Percentiles rank a stretch among this genome's conserved stretches.
phyloP scores from a whole-genome alignment of 176 grass and related monocot genomes.

The maize (Zea mays) region Zm-B73-REFERENCE-NAM-5.0 NC_050098.1:33646001-33646500 shows the following conservation, averaged over 20 bases:
- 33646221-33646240: not conserved
- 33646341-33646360: slow-evolving; percentile 50
- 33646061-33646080: no score
- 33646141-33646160: not conserved
- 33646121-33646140: not conserved
- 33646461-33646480: slow-evolving; percentile 1
- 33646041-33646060: no score
- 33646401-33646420: slow-evolving; percentile 42
- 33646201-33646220: not conserved
- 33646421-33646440: slow-evolving; percentile 29
- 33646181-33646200: slow-evolving; percentile 7
- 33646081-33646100: not conserved
- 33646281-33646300: not conserved
- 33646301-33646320: not conserved
- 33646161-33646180: not conserved
- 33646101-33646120: not conserved
- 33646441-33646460: not conserved
- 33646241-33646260: not conserved
- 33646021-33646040: no score
- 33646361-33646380: slow-evolving; percentile 60
- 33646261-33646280: not conserved
- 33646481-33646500: slow-evolving; percentile 27
- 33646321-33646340: not conserved
- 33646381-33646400: slow-evolving; percentile 71
- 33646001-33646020: no score